Base-by-base conservation (phyloP, 306 rosid genomes). In the Coriaria nepalensis region DNA sequence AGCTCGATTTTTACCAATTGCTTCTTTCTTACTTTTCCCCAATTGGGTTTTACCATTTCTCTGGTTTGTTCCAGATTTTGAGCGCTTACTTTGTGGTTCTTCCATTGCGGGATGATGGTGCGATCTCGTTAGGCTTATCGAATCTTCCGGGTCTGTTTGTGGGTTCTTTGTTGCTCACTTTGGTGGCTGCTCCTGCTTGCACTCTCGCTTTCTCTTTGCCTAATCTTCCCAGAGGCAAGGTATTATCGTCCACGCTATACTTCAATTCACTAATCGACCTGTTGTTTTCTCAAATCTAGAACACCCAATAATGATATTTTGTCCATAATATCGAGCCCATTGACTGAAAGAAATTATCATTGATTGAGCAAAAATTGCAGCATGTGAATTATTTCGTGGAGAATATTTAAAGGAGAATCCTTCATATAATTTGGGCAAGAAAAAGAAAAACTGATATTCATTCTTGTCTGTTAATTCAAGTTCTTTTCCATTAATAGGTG, bases 81-180 rank as follows among this genome's bases (percentile, higher is more conserved):
- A 79, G 98, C 74, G 85, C 98, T 7, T 90, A 85, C 65, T 90
- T 90, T 56, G 87, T 90, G 35, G 83, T 90, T 64, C 90, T 90
- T 67, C 98, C 98, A 4, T 66, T 90, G 80, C 94, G 98, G 0
- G 98, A 90, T 39, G 98, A 90, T 50, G 95, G 94, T 42, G 98
- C 87, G 4, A 85, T 90, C 61, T 84, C 98, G 2, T 42, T 90
- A 38, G 98, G 98, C 53, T 49, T 90, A 37, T 81, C 95, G 9
- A 90, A 75, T 49, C 69, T 90, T 13, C 98, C 98, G 6, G 68
- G 81, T 57, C 63, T 85, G 8, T 90, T 90, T 39, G 65, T 81
- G 50, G 98, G 87, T 8, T 85, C 98, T 13, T 71, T 90, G 65
- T 37, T 76, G 52, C 92, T 90, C 57, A 90, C 98, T 41, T 56